Conservation (phyloP, 2,329 filamentous ascomycete genomes). For the Albifimbria verrucaria region DNA sequence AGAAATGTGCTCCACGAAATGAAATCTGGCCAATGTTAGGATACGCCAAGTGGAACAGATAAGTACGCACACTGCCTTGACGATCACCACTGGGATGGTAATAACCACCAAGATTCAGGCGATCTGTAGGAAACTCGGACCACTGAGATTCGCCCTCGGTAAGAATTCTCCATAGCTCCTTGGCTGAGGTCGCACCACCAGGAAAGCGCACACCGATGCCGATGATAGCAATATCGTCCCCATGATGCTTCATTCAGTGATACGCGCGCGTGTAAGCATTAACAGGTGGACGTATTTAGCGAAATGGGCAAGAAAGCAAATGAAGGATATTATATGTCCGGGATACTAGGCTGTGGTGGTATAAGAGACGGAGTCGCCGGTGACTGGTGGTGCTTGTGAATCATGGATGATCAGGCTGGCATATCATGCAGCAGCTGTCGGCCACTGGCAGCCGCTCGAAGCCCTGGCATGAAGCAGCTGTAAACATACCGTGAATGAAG, state of each 20-base stretch:
- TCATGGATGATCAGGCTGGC: no score
- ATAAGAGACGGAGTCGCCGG: no score
- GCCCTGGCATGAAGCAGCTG: no score
- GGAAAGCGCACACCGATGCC: constrained; percentile 51
- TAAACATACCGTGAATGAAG: no score
- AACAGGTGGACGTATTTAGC: no score
- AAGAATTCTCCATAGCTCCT: constrained; percentile 48
- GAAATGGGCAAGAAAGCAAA: no score
- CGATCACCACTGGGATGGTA: constrained; percentile 49
- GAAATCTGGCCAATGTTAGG: constrained; percentile 32
- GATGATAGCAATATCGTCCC: constrained; percentile 49
- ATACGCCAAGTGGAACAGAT: neutral
- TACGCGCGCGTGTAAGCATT: no score
- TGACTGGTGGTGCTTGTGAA: no score
- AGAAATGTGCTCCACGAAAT: constrained; percentile 48
- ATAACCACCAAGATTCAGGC: constrained; percentile 51
- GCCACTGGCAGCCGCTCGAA: no score
- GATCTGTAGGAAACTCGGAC: constrained; percentile 44
- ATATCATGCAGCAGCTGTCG: no score
- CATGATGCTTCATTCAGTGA: neutral
- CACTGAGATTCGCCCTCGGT: constrained; percentile 40
- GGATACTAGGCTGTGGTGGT: no score
- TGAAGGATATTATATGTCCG: no score
- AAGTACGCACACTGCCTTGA: constrained; percentile 41
- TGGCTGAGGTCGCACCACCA: constrained; percentile 40